phyloP scores from a whole-genome alignment of 345 rosid species.

The Barbarea vulgaris region DNA sequence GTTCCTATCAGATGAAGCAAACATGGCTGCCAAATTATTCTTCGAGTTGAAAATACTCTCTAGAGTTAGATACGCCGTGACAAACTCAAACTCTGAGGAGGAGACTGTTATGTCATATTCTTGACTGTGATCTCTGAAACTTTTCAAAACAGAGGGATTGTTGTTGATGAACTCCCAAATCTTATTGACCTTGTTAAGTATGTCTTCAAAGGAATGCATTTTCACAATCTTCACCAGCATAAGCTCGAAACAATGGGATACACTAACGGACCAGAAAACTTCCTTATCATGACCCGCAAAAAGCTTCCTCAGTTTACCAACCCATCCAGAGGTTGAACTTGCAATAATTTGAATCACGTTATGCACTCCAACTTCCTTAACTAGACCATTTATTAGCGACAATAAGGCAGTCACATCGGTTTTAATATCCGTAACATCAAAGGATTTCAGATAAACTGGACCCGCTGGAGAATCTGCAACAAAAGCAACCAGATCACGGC shows the following conservation, averaged over 20 bases:
- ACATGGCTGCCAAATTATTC: constrained; percentile 47
- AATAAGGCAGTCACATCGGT: constrained; percentile 38
- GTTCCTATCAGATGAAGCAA: constrained; percentile 49
- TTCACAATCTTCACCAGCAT: constrained; percentile 50
- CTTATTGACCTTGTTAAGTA: constrained; percentile 38
- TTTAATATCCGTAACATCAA: constrained; percentile 43
- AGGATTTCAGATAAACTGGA: constrained; percentile 53
- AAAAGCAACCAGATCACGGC: constrained; percentile 53
- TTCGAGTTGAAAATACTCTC: constrained; percentile 51
- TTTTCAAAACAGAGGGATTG: constrained; percentile 37
- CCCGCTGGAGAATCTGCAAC: constrained; percentile 59
- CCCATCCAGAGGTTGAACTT: constrained; percentile 54
- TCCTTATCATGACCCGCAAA: constrained; percentile 37
- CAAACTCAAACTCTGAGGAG: constrained; percentile 48
- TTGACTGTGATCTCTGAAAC: constrained; percentile 35
- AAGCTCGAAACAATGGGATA: constrained; percentile 61
- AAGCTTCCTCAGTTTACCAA: constrained; percentile 47
- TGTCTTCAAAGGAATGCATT: constrained; percentile 30
- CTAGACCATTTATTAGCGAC: constrained; percentile 45
- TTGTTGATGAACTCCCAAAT: constrained; percentile 41
- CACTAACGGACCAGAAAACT: constrained; percentile 60
- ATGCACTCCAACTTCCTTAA: constrained; percentile 49
- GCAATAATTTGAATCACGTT: constrained; percentile 59
- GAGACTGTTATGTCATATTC: constrained; percentile 38
- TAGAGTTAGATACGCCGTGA: constrained; percentile 45